Evolutionary conservation across 331 rosid genomes (phyloP).

Genomic region (Stylosanthes scabra): DNA sequence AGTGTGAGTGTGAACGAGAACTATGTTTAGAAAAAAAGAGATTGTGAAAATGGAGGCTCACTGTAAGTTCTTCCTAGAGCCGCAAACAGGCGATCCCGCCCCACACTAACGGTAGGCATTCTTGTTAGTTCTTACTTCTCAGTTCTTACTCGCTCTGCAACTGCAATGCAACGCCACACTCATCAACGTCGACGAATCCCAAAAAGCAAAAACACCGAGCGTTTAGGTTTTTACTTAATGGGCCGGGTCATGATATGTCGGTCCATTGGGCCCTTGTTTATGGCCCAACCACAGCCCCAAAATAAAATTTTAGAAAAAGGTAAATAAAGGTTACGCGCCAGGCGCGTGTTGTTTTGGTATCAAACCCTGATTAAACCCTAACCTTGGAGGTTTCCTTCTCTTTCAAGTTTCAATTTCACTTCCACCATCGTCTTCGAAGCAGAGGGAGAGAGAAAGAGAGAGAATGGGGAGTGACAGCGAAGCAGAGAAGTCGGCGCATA

Average conservation of each 20-base stretch:
- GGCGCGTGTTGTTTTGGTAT: too few relatives aligned
- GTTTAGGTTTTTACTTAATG: too few relatives aligned
- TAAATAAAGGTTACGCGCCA: too few relatives aligned
- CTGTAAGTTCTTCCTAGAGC: slow-evolving; percentile 82
- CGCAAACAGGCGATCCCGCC: slow-evolving; percentile 86
- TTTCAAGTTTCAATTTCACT: too few relatives aligned
- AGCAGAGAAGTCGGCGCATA: slow-evolving; percentile 70
- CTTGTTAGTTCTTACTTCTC: background rate
- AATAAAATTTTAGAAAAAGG: too few relatives aligned
- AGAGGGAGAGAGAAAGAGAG: too few relatives aligned
- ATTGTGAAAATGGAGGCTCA: slow-evolving; percentile 46
- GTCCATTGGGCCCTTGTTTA: too few relatives aligned
- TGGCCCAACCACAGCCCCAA: too few relatives aligned
- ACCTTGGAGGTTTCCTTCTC: too few relatives aligned
- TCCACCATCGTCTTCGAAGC: too few relatives aligned
- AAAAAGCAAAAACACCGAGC: background rate
- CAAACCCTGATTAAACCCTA: slow-evolving; percentile 32
- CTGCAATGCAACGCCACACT: background rate
- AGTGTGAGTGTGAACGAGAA: background rate
- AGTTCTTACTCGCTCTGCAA: background rate
- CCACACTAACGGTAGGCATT: slow-evolving; percentile 93
- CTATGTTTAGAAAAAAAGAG: background rate
- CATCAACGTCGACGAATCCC: slow-evolving; percentile 22
- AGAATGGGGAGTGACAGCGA: slow-evolving; percentile 94
- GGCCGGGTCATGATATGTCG: too few relatives aligned